These are phyloP conservation scores for Phanerochaete carnosa DNA, from an alignment of 768 basidiomycete species.

Conservation along the genomic window DNA sequence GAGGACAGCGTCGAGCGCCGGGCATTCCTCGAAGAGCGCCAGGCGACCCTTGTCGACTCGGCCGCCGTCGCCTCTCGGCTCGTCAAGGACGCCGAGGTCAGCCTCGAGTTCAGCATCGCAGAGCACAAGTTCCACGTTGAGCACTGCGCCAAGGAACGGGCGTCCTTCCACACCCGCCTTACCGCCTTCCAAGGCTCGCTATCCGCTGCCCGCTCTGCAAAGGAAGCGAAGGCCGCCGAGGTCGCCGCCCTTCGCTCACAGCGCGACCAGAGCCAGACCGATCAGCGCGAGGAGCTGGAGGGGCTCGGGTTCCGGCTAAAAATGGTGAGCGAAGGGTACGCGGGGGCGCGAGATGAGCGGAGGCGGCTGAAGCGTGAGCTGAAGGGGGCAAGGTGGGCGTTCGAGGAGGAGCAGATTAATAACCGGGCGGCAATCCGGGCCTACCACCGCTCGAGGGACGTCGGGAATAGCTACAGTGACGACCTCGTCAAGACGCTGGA, in stretches of 20 bases:
- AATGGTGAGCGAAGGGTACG: neutral
- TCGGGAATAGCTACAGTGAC: neutral
- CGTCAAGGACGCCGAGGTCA: neutral
- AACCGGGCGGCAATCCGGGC: neutral
- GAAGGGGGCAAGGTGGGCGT: neutral
- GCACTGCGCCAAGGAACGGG: neutral
- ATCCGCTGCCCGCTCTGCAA: neutral
- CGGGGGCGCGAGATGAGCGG: neutral
- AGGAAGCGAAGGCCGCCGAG: neutral
- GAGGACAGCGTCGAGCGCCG: neutral
- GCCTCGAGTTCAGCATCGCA: neutral
- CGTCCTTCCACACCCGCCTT: neutral
- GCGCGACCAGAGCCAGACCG: neutral
- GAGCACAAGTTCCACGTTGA: neutral
- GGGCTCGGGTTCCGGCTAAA: neutral
- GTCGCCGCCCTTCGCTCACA: neutral
- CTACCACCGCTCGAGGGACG: neutral
- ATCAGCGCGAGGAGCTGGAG: neutral
- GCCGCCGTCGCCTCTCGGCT: neutral
- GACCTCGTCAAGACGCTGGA: neutral
- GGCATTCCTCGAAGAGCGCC: neutral
- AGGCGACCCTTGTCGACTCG: neutral
- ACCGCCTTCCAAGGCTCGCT: neutral
- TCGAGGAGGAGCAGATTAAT: neutral
- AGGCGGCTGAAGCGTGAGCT: neutral